Evolutionary conservation across 2,329 filamentous ascomycete species (phyloP).

Genomic region (Akanthomyces dipterigenus): DNA sequence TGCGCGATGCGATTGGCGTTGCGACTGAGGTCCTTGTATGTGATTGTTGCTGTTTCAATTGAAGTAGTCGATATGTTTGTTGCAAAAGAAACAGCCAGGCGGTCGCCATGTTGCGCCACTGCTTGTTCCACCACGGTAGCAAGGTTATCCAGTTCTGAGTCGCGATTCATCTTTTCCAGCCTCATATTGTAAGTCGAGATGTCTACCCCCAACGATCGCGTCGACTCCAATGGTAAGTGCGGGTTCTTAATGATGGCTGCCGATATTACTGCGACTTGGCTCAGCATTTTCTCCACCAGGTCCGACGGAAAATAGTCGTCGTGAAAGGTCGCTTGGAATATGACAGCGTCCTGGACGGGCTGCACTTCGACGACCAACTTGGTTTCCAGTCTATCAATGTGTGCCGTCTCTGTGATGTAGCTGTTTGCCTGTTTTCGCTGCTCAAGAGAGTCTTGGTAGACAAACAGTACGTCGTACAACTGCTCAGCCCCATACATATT

Average conservation of each 20-base stretch:
- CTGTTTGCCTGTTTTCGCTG: conserved; percentile 25
- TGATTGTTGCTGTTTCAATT: conserved; percentile 37
- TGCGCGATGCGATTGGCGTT: conserved; percentile 57
- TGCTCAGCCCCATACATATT: conserved; percentile 46
- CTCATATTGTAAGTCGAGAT: not conserved
- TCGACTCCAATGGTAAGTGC: not conserved
- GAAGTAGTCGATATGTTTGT: not conserved
- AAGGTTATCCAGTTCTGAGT: conserved; percentile 39
- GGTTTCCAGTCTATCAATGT: conserved; percentile 69
- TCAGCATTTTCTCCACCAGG: conserved; percentile 50
- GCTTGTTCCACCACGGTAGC: conserved; percentile 57
- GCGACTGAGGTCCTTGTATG: conserved; percentile 59
- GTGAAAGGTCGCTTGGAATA: conserved; percentile 42
- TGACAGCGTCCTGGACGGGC: conserved; percentile 41
- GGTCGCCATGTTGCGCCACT: not conserved
- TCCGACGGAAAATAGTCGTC: conserved; percentile 40
- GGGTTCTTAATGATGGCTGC: conserved; percentile 23
- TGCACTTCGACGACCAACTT: conserved; percentile 70
- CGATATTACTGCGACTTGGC: conserved; percentile 53
- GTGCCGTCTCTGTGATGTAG: conserved; percentile 47
- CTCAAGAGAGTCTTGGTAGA: conserved; percentile 71
- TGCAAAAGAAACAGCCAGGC: conserved; percentile 6
- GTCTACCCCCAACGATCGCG: not conserved
- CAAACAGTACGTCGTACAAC: conserved; percentile 72
- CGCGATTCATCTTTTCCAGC: not conserved